Evolutionary conservation across 805 yeast species (phyloP).

Genomic region (Wickerhamiella kurtzmanii): DNA sequence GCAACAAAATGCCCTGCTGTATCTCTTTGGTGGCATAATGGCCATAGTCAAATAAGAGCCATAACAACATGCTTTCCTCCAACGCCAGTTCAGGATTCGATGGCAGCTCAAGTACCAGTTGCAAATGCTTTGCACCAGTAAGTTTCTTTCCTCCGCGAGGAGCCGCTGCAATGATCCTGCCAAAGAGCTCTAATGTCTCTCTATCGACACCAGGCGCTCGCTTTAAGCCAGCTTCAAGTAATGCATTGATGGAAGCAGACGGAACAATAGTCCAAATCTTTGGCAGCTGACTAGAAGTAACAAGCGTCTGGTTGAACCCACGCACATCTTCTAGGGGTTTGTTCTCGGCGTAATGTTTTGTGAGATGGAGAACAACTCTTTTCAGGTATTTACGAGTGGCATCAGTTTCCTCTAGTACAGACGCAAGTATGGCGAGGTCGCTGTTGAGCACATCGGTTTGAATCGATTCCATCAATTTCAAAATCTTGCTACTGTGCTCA

Average conservation of each 20-base stretch:
- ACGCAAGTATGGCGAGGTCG: neutral
- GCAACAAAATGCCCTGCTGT: slow-evolving; percentile 36
- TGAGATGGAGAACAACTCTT: slow-evolving; percentile 14
- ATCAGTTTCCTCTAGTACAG: neutral
- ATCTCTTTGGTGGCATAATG: slow-evolving; percentile 32
- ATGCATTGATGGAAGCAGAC: slow-evolving; percentile 19
- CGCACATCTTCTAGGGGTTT: neutral
- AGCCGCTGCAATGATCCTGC: neutral
- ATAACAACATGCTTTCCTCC: slow-evolving; percentile 34
- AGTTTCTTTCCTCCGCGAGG: slow-evolving; percentile 14
- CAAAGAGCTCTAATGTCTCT: neutral
- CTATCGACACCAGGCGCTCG: neutral
- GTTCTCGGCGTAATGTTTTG: slow-evolving; percentile 11
- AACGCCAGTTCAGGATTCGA: slow-evolving; percentile 16
- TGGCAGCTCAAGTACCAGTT: slow-evolving; percentile 21
- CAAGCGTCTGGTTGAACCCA: neutral
- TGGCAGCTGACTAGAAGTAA: neutral
- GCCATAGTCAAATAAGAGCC: slow-evolving; percentile 38
- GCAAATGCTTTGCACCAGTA: slow-evolving; percentile 41
- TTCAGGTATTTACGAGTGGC: slow-evolving; percentile 11
- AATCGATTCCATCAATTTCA: slow-evolving; percentile 6
- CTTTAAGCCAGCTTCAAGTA: slow-evolving; percentile 17
- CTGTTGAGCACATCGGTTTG: slow-evolving; percentile 1
- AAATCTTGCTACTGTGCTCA: slow-evolving; percentile 2
- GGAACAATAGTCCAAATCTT: slow-evolving; percentile 15